Base-by-base conservation (phyloP, 2,329 filamentous ascomycete species). In the Phaeosphaeriaceae sp. region DNA sequence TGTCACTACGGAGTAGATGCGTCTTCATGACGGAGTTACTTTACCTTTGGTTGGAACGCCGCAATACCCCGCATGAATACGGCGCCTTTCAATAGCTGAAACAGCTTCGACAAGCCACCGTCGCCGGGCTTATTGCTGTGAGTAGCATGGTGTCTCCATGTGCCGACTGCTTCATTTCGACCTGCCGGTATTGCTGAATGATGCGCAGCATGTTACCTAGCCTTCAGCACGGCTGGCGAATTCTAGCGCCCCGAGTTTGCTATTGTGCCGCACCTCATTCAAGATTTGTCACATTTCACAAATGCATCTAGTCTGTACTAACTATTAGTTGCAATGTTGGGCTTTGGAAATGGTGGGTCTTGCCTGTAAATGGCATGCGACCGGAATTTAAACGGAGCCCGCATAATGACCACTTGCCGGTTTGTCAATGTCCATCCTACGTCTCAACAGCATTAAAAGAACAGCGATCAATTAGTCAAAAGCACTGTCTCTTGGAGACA, bases 101-200 rank as follows among this genome's bases (percentile, higher is more conserved):
- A 46, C 49, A 39, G 52, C 39, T 40, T 38, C 46, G 28, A 42
- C 16, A 38, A 51, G 45, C 55, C 45, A 50, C 48, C 23, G 42
- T 17, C 32, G 39, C 17, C 36, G 37, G 32, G n/a, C n/a, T 48
- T 45, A 30, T 36, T 50, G 17, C 52, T 53, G 18, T 46, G 36
- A 39, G 28, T 35, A 37, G 54, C 35, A 30, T 50, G 38, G 51
- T 33, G 54, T 42, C 28, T 23, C 20, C 36, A 51, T 49, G 41
- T 58, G 52, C 56, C 56, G 56, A 6, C 48, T 43, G 47, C 35
- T 50, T 48, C 41, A 43, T 50, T 56, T 41, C 46, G 18, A 48
- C 40, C 41, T 54, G 47, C 53, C 53, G 45, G 18, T 13, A 39
- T 29, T 18, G 15, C 43, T 50, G 32, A 23, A 30, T 42, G 20